A percentile compares a stretch with the other conserved stretches of the same genome.
Evolutionary conservation across 2,329 filamentous ascomycete species (phyloP).

Genomic region (Magnaporthiopsis poae): DNA sequence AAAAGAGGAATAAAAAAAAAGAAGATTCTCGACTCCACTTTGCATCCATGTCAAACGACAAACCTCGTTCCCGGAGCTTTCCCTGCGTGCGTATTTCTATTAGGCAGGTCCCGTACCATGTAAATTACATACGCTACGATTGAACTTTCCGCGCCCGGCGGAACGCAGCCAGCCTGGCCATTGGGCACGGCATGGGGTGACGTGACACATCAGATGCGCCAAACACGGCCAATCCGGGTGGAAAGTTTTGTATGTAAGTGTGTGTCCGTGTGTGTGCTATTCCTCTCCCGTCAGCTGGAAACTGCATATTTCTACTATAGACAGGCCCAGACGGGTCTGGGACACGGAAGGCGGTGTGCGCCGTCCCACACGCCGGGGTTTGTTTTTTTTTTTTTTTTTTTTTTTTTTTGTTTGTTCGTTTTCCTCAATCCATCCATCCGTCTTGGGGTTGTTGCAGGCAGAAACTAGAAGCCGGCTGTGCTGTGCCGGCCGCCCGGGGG

Average conservation of each 20-base stretch:
- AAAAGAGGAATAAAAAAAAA: background rate
- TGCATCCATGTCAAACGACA: background rate
- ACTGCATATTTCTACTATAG: background rate
- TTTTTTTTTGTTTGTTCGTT: background rate
- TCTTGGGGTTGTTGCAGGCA: too few species aligned
- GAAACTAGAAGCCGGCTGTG: background rate
- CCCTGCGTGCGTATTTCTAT: background rate
- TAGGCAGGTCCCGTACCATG: too few species aligned
- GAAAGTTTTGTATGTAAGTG: background rate
- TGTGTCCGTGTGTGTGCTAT: too few species aligned
- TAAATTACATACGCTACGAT: background rate
- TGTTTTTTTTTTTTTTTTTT: background rate
- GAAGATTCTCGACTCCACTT: background rate
- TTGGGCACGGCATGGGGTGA: background rate
- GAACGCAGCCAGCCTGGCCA: background rate
- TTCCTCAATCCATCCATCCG: too few species aligned
- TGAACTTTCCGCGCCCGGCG: too few species aligned
- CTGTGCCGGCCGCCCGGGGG: too few species aligned
- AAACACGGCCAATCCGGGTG: background rate
- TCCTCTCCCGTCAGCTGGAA: background rate
- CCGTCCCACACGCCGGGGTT: background rate
- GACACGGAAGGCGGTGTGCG: background rate
- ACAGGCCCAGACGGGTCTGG: background rate
- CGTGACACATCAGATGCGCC: background rate
- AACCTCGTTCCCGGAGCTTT: background rate